Conservation (phyloP, 1,284 basidiomycete species). For the Cryptococcus sp. region DNA sequence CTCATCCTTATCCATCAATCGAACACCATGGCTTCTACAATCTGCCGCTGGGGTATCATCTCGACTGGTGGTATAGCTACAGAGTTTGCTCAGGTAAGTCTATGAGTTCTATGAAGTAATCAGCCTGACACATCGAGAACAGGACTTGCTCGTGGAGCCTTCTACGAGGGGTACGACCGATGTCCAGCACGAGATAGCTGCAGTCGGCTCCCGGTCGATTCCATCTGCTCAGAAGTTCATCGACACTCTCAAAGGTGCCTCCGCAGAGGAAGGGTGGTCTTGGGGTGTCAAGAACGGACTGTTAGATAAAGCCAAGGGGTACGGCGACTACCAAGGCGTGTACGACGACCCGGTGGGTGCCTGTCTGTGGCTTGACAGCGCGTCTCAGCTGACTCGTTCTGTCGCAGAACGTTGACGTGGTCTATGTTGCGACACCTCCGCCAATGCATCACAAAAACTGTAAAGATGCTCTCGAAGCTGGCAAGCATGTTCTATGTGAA, state of each 20-base stretch:
- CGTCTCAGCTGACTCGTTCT: neutral
- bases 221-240: conserved; percentile 74
- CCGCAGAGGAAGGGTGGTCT: conserved; percentile 18
- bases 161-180: conserved; percentile 66
- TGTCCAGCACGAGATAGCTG: conserved; percentile 72
- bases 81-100: conserved; percentile 38
- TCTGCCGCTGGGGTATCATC: conserved; percentile 53
- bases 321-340: conserved; percentile 75
- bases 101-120: too few relatives aligned
- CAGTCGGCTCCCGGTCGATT: conserved; percentile 74
- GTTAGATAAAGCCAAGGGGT: conserved; percentile 62
- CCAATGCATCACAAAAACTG: conserved; percentile 79
- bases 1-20: neutral
- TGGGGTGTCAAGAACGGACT: conserved; percentile 41
- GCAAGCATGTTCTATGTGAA: conserved; percentile 85
- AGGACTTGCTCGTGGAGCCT: conserved; percentile 41
- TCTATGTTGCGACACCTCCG: conserved; percentile 87
- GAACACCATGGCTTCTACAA: conserved; percentile 11
- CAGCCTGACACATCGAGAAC: neutral
- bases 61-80: conserved; percentile 51
- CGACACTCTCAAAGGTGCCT: conserved; percentile 45
- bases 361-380: neutral
- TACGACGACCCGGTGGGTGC: conserved; percentile 66
- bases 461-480: conserved; percentile 71
- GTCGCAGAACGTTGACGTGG: conserved; percentile 68